Evolutionary conservation across 2,329 filamentous ascomycete species (phyloP), one percentile per base, ranked within the genome.

Genomic region (Cadophora sp.): DNA sequence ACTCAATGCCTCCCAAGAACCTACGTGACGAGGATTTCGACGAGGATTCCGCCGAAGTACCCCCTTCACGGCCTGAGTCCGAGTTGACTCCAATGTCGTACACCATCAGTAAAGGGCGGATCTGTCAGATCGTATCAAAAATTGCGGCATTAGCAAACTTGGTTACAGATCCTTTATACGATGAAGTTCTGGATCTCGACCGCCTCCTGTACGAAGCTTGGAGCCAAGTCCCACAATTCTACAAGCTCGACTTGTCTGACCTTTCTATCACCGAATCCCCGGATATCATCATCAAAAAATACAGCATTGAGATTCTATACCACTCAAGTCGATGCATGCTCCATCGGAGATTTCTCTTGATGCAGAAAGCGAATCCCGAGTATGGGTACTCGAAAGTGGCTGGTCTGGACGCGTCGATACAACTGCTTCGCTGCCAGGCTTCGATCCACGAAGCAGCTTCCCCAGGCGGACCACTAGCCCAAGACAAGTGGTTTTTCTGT

Each of bases 1-100:
- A 92, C 74, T 90, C 88, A 0, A 79, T 82, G 1, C 77, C 87
- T 24, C 89, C 89, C 19, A 81, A 83, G 37, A 91, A 92, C 76
- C 77, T 92, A 37, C 82, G 86, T 63, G 90, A 92, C 75, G 85
- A 88, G 37, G 89, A 92, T 74, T 90, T 92, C 71, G 82, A 83
- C 69, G 84, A 88, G 76, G 79, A 86, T 68, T 83, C 81, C 55
- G 78, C 79, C 31, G 82, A 83, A 55, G 77, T 92, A 50, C 90
- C 90, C 0, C 82, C 83, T 0, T 78, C 84, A 1, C 82, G 89
- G 22, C 87, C 89, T 1, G 74, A 80, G n/a, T 80, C 82, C 3
- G 88, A 91, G 70, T 85, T 87, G 63, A 91, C 90, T 0, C 80
- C 83, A 2, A 82, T 87, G 77, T 84, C 83, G 22, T 88, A 89